Evolutionary conservation across 176 grass and related monocot species (phyloP), one percentile per base, ranked within the genome.

Genomic region (Elaeis guineensis): DNA sequence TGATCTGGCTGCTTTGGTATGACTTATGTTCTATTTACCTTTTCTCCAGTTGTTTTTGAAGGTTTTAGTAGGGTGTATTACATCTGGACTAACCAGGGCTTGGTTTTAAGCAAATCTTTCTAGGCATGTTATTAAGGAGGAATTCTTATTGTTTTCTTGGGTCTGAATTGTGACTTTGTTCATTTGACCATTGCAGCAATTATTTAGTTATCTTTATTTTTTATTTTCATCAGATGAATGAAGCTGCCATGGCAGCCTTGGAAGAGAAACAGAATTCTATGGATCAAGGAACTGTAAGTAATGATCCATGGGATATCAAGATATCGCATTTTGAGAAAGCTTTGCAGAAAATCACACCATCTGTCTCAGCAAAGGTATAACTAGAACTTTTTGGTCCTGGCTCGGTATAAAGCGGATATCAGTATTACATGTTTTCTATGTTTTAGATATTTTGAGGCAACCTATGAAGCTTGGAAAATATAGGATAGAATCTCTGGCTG

Each of bases 1-100:
- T 0, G 92, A 97, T 53, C 55, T 97, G 21, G 81, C 92, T 77
- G 82, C 87, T 52, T 73, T 90, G 72, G 92, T 97, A 75, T 30
- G 65, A 12, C 55, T 67, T 28, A 11, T 35, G 25, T 21, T 44
- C 25, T 24, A 0, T 56, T 51, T 65, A 15, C 23, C 12, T 44
- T 35, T 22, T 12, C 32, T n/a, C 16, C 20, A 63, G 16, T 75
- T 51, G 9, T 44, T 44, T 44, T 44, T 2, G 0, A 11, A 44
- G 35, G 1, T 44, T 12, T 12, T 12, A 14, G 11, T 44, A 44
- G 8, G 35, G 35, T 44, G 11, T 44, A 44, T 12, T 44, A 14
- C 9, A 44, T 44, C 35, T 12, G 35, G 35, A 44, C 35, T 44
- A 44, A 44, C 32, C 32, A 35, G 32, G 32, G 6, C 32, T 35